A percentile compares a stretch with the other conserved stretches of the same genome.
Conservation (phyloP, 78 protist species). For the Bigelowiella natans region DNA sequence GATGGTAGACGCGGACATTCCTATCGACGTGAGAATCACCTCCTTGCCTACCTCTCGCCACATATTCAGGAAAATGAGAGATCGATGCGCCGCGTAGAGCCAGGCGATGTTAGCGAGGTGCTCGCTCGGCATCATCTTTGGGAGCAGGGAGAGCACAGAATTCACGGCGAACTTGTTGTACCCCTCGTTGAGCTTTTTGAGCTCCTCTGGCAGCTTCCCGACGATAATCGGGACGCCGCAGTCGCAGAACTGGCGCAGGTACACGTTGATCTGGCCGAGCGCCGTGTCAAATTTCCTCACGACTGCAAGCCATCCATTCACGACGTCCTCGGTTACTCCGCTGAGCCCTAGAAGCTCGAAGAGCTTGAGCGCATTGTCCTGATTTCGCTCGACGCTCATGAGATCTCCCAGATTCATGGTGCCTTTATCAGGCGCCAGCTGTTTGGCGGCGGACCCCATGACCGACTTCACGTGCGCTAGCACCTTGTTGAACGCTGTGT, state of each 20-base stretch:
- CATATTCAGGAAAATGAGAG: not conserved
- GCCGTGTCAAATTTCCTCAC: not conserved
- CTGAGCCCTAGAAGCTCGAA: too few species aligned
- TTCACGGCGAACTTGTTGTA: not conserved
- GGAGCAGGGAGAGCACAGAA: not conserved
- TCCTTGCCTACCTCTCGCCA: not conserved
- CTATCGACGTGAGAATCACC: not conserved
- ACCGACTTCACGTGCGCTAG: too few species aligned
- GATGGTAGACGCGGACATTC: too few species aligned
- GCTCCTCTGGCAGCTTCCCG: not conserved
- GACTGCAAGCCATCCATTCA: not conserved
- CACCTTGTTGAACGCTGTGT: too few species aligned
- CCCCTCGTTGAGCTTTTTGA: not conserved
- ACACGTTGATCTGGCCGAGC: not conserved
- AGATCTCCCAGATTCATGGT: too few species aligned
- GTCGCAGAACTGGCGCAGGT: not conserved
- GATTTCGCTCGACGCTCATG: too few species aligned
- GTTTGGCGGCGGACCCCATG: too few species aligned
- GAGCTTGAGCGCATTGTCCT: too few species aligned
- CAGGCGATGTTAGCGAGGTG: not conserved
- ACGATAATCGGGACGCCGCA: not conserved
- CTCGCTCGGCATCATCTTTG: not conserved
- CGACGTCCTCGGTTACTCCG: too few species aligned
- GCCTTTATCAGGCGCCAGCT: too few species aligned
- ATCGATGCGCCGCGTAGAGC: not conserved